Evolutionary conservation across 2,329 filamentous ascomycete genomes (phyloP).

Genomic region (Pezicula radicicola): DNA sequence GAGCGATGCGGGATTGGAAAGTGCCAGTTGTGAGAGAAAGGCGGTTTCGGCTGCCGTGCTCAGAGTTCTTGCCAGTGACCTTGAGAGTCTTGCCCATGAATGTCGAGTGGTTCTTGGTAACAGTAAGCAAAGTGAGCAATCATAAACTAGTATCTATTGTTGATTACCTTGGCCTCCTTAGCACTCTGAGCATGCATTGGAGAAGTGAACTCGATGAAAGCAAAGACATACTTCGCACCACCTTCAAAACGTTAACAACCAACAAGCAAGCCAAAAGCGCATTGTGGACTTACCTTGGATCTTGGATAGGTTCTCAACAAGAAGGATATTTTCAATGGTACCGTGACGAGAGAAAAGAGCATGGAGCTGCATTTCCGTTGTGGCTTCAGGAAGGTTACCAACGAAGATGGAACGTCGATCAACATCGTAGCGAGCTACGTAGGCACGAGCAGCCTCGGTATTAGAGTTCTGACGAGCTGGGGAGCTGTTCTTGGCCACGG

Average conservation of each 20-base stretch:
- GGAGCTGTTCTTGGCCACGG: conserved; percentile 25
- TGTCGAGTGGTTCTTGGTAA: conserved; percentile 17
- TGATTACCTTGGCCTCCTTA: conserved; percentile 20
- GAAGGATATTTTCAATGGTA: conserved; percentile 30
- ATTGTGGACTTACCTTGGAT: conserved; percentile 19
- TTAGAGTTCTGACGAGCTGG: conserved; percentile 7
- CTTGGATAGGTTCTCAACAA: conserved; percentile 27
- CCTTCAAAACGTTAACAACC: conserved; percentile 18
- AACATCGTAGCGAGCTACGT: conserved; percentile 35
- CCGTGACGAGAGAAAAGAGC: conserved; percentile 37
- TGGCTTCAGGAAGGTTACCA: conserved; percentile 38
- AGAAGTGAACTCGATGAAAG: conserved; percentile 30
- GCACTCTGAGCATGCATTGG: conserved; percentile 16
- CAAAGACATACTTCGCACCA: conserved; percentile 28
- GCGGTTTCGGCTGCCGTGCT: conserved; percentile 8
- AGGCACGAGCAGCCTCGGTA: conserved; percentile 12
- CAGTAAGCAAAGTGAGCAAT: conserved; percentile 1
- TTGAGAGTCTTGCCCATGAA: conserved; percentile 22
- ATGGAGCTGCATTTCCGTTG: conserved; percentile 33
- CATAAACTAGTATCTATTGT: not conserved
- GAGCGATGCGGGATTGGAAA: not conserved
- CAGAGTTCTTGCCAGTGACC: conserved; percentile 27
- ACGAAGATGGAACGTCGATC: conserved; percentile 47
- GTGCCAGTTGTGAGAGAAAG: conserved; percentile 6
- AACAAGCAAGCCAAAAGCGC: not conserved